Evolutionary conservation across 2,329 filamentous ascomycete genomes (phyloP).

Genomic region (Elsinoe fawcettii): DNA sequence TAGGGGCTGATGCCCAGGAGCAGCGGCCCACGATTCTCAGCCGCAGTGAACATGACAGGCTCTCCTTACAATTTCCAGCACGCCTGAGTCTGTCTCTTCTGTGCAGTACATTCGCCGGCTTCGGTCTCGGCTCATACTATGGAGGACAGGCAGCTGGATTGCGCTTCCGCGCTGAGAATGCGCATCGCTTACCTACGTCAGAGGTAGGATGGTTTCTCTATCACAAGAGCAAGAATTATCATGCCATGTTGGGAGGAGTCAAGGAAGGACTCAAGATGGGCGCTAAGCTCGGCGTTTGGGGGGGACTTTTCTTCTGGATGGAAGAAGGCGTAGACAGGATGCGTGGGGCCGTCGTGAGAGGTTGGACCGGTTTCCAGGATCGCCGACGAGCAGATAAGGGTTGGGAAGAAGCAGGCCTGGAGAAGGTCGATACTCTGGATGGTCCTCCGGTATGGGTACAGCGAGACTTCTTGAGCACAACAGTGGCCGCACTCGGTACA

Average conservation of each 20-base stretch:
- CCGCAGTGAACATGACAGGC: constrained; percentile 19
- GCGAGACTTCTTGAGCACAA: constrained; percentile 72
- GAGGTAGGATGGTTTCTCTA: constrained; percentile 95
- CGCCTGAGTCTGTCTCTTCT: constrained; percentile 26
- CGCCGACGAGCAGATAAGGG: constrained; percentile 32
- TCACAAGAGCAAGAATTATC: constrained; percentile 96
- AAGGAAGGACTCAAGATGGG: constrained; percentile 73
- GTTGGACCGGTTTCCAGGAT: constrained; percentile 32
- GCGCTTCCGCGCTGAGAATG: constrained; percentile 90
- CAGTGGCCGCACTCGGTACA: constrained; percentile 73
- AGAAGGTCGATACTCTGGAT: constrained; percentile 20
- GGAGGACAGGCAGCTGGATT: constrained; percentile 38
- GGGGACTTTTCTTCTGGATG: constrained; percentile 65
- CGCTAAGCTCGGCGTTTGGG: constrained; percentile 61
- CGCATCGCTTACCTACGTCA: constrained; percentile 78
- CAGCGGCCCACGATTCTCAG: neutral
- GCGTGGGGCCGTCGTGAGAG: constrained; percentile 52
- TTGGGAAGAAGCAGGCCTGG: constrained; percentile 25
- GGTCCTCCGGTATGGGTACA: constrained; percentile 23
- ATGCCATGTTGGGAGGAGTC: constrained; percentile 67
- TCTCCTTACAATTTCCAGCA: constrained; percentile 27
- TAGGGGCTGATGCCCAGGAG: neutral
- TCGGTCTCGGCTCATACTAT: constrained; percentile 28
- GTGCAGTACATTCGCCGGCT: constrained; percentile 24
- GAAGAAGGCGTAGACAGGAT: constrained; percentile 80